Percentiles rank a stretch among this genome's conserved stretches.
Conservation (phyloP, 2,329 filamentous ascomycete species). For the Diaporthe citri region DNA sequence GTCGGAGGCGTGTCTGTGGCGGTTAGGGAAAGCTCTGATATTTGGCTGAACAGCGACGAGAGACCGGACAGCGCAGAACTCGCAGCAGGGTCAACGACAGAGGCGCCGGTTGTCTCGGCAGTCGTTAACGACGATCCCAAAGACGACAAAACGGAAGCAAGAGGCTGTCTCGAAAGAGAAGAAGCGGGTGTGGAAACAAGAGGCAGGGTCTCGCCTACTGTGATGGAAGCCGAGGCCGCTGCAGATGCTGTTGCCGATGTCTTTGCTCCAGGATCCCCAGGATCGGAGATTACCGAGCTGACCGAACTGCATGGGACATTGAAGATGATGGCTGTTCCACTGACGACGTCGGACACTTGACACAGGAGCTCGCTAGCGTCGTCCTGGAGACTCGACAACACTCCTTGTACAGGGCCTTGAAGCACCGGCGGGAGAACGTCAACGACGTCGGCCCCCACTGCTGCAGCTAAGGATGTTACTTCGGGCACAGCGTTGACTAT, state of each 20-base stretch:
- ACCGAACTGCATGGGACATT: slow-evolving; percentile 33
- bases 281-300: neutral
- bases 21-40: slow-evolving; percentile 36
- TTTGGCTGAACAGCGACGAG: slow-evolving; percentile 38
- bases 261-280: neutral
- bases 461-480: slow-evolving; percentile 37
- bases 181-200: neutral
- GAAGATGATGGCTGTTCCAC: slow-evolving; percentile 37
- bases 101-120: neutral
- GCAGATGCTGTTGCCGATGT: slow-evolving; percentile 15
- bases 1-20: neutral
- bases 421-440: slow-evolving; percentile 34
- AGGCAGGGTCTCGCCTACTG: slow-evolving; percentile 26
- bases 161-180: neutral
- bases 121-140: slow-evolving; percentile 35
- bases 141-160: slow-evolving; percentile 36
- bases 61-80: slow-evolving; percentile 33
- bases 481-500: slow-evolving; percentile 32
- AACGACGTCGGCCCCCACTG: slow-evolving; percentile 31
- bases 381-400: slow-evolving; percentile 34
- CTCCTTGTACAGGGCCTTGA: slow-evolving; percentile 28
- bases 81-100: slow-evolving; percentile 25
- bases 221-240: slow-evolving; percentile 31
- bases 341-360: slow-evolving; percentile 35
- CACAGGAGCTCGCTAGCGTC: slow-evolving; percentile 16